Evolutionary conservation across 495 filamentous ascomycete species (phyloP), one percentile per base, ranked within the genome.

Genomic region (Cercophora scortea): DNA sequence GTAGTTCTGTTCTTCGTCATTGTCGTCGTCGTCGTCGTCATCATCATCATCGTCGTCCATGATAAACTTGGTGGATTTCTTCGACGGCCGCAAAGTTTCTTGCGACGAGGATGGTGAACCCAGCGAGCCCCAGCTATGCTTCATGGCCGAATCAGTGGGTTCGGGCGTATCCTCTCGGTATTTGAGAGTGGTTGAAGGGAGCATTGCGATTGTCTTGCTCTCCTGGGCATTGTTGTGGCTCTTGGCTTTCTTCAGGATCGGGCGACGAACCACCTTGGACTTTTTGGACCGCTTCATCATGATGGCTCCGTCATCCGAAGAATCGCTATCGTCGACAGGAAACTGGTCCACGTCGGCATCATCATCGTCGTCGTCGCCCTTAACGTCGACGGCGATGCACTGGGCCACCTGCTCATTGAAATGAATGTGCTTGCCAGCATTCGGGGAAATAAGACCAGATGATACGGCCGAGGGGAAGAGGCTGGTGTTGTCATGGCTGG

Each of bases 381-480:
- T 90, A 49, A 81, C 75, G 25, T 97, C 90, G 19, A 98, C 85
- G 4, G 93, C 93, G 48, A 96, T 96, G 61, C 90, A 96, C 63
- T 98, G 92, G 60, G 89, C 83, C 10, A 98, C 93, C 68, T 89
- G 87, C 62, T 96, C 85, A 66, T 96, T 93, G 71, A 98, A 98
- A 64, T 95, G 89, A 46, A 98, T 97, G 63, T 95, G 93, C 42
- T 85, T 88, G 60, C 87, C 87, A 6, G 70, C 54, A 35, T 72
- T 76, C 6, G 90, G 90, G 5, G 89, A 91, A 3, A 72, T 70
- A 36, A 85, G 57, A 13, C 83, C 83, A 15, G 84, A 86, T 3
- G 82, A 82, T 17, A 73, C 69, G n/a, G 71, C 64, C 12, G 83
- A 86, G 4, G 82, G 74, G 16, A 77, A 66, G 40, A 78, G 69